Conservation (phyloP, 2,329 filamentous ascomycete species). For the Diaporthe sp. region DNA sequence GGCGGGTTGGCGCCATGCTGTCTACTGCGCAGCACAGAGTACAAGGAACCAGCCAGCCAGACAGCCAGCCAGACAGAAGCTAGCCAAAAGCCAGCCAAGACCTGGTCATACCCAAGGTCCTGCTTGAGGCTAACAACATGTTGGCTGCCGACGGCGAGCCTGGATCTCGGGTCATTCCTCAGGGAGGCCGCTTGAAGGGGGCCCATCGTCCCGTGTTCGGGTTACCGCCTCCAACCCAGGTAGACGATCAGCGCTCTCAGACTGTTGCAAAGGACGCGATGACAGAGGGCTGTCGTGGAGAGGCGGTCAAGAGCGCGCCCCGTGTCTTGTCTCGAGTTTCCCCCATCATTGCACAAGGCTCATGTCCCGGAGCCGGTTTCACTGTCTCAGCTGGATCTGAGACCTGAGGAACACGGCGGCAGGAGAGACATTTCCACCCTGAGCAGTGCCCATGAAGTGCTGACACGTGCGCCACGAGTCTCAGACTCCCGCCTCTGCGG, state of each 20-base stretch:
- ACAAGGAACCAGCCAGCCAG: neutral
- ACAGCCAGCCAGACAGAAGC: neutral
- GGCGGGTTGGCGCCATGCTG: slow-evolving; percentile 6
- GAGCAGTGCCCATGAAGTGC: slow-evolving; percentile 19
- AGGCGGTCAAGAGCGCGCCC: slow-evolving; percentile 33
- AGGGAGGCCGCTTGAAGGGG: neutral
- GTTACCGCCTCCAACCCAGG: slow-evolving; percentile 20
- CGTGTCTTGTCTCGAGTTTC: slow-evolving; percentile 26
- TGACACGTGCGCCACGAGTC: slow-evolving; percentile 34
- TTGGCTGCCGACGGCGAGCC: slow-evolving; percentile 10
- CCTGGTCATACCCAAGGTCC: neutral
- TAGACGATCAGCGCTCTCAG: slow-evolving; percentile 25
- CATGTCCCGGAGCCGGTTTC: neutral
- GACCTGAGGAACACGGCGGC: slow-evolving; percentile 15
- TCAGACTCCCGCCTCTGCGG: slow-evolving; percentile 23
- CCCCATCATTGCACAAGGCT: slow-evolving; percentile 20
- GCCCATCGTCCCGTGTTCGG: slow-evolving; percentile 13
- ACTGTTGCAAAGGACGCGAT: neutral
- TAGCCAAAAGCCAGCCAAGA: neutral
- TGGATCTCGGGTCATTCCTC: slow-evolving; percentile 10
- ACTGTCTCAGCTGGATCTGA: slow-evolving; percentile 37
- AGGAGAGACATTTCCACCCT: slow-evolving; percentile 5
- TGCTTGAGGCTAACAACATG: slow-evolving; percentile 20
- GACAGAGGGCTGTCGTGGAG: neutral
- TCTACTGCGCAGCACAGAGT: neutral